Evolutionary conservation across 2,329 filamentous ascomycete genomes (phyloP).

Genomic region (Spiromastix sp.): DNA sequence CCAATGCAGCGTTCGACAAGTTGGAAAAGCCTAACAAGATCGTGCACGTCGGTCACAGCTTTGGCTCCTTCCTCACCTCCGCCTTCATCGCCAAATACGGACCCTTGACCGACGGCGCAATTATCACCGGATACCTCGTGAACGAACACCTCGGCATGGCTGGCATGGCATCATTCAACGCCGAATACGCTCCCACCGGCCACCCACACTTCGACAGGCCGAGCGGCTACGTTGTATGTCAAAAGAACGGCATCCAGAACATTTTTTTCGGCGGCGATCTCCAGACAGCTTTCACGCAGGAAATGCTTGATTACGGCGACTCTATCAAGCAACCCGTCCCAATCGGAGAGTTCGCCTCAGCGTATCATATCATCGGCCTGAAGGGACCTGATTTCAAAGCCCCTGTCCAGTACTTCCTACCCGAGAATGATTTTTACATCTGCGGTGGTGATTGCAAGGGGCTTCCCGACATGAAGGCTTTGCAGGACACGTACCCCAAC

Average conservation of each 20-base stretch:
- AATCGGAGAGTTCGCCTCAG: conserved; percentile 10
- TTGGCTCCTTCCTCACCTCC: conserved; percentile 24
- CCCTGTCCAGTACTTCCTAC: conserved; percentile 24
- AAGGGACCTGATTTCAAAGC: conserved; percentile 19
- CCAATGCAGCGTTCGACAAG: conserved; percentile 4
- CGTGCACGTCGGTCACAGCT: conserved; percentile 29
- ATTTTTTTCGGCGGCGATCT: conserved; percentile 11
- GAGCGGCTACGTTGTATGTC: conserved; percentile 7
- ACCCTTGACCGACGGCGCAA: conserved; percentile 26
- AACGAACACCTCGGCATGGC: conserved; percentile 12
- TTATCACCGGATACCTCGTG: conserved; percentile 30
- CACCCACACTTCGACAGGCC: conserved; percentile 5
- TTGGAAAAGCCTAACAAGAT: conserved; percentile 22
- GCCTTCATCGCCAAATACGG: conserved; percentile 23
- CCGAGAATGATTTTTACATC: conserved; percentile 23
- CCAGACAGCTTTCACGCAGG: conserved; percentile 10
- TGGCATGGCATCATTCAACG: conserved; percentile 9
- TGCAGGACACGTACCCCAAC: conserved; percentile 18
- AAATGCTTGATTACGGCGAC: conserved; percentile 12
- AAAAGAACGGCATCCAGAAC: conserved; percentile 11
- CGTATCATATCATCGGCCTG: conserved; percentile 14
- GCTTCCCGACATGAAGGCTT: conserved; percentile 8
- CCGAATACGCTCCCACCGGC: conserved; percentile 6
- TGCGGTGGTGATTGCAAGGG: conserved; percentile 29
- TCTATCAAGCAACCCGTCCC: conserved; percentile 12